Evolutionary conservation across 495 filamentous ascomycete genomes (phyloP).

Genomic region (Stereocaulon alpinum): DNA sequence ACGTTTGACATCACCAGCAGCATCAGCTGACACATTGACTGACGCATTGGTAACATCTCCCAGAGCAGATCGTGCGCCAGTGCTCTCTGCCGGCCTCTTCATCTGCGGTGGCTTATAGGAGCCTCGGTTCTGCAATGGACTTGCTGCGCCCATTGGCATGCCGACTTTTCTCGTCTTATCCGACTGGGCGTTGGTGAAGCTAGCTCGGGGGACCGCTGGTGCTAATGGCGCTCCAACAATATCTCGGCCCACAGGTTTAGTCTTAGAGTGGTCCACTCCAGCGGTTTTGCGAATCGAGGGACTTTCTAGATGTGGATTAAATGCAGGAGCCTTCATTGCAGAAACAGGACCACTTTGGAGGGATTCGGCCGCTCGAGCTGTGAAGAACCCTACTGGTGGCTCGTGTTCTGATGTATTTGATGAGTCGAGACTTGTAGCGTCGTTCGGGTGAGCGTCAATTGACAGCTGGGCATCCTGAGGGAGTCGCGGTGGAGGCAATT

Average conservation of each 20-base stretch:
- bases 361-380: conserved; percentile 56
- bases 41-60: conserved; percentile 35
- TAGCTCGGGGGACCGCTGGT: conserved; percentile 30
- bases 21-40: conserved; percentile 11
- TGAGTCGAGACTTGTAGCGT: conserved; percentile 14
- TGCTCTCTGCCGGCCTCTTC: conserved; percentile 36
- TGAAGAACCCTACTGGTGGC: conserved; percentile 59
- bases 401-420: conserved; percentile 10
- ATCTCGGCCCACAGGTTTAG: conserved; percentile 48
- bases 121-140: conserved; percentile 47
- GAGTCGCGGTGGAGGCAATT: conserved; percentile 19
- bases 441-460: not conserved
- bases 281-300: conserved; percentile 82
- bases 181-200: conserved; percentile 60
- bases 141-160: conserved; percentile 48
- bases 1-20: conserved; percentile 17
- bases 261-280: conserved; percentile 73
- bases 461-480: not conserved
- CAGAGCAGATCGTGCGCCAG: conserved; percentile 29
- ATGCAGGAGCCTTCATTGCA: conserved; percentile 44
- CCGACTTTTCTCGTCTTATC: conserved; percentile 64
- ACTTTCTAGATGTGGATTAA: conserved; percentile 75
- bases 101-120: conserved; percentile 51
- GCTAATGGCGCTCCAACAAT: conserved; percentile 31
- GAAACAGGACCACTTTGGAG: conserved; percentile 30